These are phyloP conservation scores for Triticum turgidum DNA, from an alignment of 176 grass and related monocot genomes.

Conservation along the genomic window DNA sequence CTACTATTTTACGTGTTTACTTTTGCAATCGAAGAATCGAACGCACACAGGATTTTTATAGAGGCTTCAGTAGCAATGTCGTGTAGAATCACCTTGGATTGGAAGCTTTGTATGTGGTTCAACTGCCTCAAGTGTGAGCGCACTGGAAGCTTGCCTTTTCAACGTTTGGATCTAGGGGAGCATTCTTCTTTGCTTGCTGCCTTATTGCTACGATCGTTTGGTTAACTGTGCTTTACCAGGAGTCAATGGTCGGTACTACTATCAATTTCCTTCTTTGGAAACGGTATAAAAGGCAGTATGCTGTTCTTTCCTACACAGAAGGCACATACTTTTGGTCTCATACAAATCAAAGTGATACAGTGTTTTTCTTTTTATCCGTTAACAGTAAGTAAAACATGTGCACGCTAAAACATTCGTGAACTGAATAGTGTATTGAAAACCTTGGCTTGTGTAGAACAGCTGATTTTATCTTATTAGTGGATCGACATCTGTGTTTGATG, in stretches of 20 bases:
- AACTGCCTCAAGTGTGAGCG: background rate
- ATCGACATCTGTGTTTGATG: background rate
- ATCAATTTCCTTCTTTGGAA: background rate
- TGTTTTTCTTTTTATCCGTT: background rate
- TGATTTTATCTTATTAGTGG: background rate
- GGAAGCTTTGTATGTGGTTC: background rate
- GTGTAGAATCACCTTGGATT: background rate
- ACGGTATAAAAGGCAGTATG: background rate
- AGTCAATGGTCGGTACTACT: background rate
- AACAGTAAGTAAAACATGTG: background rate
- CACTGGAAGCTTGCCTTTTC: background rate
- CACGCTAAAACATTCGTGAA: background rate
- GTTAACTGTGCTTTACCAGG: background rate
- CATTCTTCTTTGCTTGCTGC: background rate
- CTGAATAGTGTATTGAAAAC: background rate
- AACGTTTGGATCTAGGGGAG: background rate
- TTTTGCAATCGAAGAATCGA: background rate
- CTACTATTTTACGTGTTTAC: background rate
- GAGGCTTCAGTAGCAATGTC: background rate
- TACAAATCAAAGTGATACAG: background rate
- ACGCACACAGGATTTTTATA: background rate
- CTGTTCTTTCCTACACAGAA: background rate
- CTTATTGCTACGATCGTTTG: background rate
- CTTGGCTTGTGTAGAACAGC: background rate
- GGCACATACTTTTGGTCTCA: background rate